These are phyloP conservation scores for Ceratocystis eucalypticola DNA, from an alignment of 2,329 filamentous ascomycete species.

Conservation along the genomic window DNA sequence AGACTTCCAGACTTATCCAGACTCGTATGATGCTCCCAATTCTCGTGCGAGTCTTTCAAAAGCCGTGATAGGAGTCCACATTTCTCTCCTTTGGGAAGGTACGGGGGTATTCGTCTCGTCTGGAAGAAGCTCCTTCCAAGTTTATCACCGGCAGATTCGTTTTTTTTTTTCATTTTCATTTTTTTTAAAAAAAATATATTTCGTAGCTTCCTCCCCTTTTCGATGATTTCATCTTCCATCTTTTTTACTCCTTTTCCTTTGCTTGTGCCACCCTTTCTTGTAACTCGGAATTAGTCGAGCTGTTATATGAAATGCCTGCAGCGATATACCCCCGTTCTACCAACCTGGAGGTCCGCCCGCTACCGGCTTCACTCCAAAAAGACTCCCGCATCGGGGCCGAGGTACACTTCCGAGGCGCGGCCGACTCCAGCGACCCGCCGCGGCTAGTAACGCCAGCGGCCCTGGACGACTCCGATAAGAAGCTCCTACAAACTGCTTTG, in stretches of 20 bases:
- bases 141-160: not conserved
- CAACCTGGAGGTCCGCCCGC: conserved; percentile 14
- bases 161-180: not conserved
- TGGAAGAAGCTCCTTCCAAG: not conserved
- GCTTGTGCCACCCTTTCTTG: not conserved
- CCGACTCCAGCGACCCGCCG: not conserved
- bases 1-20: not conserved
- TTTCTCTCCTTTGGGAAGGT: conserved; percentile 6
- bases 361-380: conserved; percentile 12
- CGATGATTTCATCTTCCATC: not conserved
- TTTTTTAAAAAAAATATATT: not conserved
- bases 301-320: conserved; percentile 9
- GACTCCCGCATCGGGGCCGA: conserved; percentile 18
- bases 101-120: not conserved
- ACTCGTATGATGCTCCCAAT: conserved; percentile 6
- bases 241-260: not conserved
- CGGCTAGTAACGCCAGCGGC: not conserved
- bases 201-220: not conserved
- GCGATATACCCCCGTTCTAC: conserved; percentile 13
- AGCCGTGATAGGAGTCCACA: conserved; percentile 2
- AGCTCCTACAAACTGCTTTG: conserved; percentile 11
- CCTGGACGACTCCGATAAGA: conserved; percentile 13
- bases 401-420: conserved; percentile 7
- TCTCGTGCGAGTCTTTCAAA: conserved; percentile 11
- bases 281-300: not conserved